Base-by-base conservation (phyloP, 2,329 filamentous ascomycete species). In the Colletotrichum spaethianum region DNA sequence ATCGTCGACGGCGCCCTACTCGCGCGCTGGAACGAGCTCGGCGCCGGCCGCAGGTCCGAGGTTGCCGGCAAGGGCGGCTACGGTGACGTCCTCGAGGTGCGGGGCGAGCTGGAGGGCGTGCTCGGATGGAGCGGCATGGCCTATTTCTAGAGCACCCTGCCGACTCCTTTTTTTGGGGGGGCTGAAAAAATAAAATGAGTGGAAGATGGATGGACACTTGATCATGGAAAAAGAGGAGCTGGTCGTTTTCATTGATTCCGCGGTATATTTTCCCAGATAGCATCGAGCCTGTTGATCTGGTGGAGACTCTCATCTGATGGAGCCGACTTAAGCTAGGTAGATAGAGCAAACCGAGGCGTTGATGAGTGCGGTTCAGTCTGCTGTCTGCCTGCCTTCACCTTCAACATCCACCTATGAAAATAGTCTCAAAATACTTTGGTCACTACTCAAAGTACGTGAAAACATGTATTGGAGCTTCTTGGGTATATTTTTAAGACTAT, bases 1-100 rank as follows among this genome's bases (percentile, higher is more conserved):
- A 88, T 97, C 63, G 88, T 98, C 4, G 95, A 98, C 79, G 95
- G 94, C 0, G 88, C 87, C n/a, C 78, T 98, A 50, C 80, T 98
- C 73, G 87, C 89, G 71, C 84, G 94, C 69, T 96, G 94, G 90
- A 87, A 89, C 50, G 94, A 96, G 82, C 81, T 97, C 74, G 89
- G 93, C 7, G 92, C 91, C 53, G 91, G 92, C 61, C 90, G 92
- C 75, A 86, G 92, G 75, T 87, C 86, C 8, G 95, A 97, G 82
- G 90, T 96, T 56, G 89, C 94, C 1, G 89, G 90, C 0, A 89
- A 94, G 75, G 92, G 93, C 2, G 95, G 94, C 0, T 90, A 89
- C 14, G 82, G 83, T 8, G 88, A 90, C 73, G 87, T 90, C 26
- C 92, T 89, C 82, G 91, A 92, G 78, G 86, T 95, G 75, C 87